Conservation (phyloP, 2,329 filamentous ascomycete genomes). For the Fusarium napiforme region DNA sequence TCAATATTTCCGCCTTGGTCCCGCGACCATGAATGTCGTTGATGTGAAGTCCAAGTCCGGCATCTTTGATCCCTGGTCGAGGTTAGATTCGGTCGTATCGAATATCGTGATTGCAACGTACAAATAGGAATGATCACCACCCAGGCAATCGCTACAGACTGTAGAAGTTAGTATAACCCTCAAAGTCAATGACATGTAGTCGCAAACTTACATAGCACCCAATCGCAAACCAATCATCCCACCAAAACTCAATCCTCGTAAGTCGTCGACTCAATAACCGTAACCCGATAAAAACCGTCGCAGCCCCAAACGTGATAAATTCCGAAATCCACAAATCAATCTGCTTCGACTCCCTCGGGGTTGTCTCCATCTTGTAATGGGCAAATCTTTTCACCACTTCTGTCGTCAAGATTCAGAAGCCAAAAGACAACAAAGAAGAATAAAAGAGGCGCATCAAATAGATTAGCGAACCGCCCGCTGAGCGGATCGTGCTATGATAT, state of each 20-base stretch:
- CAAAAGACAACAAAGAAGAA: no score
- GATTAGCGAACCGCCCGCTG: constrained; percentile 19
- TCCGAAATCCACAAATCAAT: constrained; percentile 27
- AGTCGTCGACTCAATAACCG: constrained; percentile 29
- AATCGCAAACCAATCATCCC: constrained; percentile 37
- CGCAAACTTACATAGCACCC: constrained; percentile 19
- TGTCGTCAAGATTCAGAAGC: background rate
- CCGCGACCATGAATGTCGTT: constrained; percentile 10
- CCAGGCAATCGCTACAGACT: constrained; percentile 29
- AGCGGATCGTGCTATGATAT: constrained; percentile 9
- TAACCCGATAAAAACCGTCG: constrained; percentile 22
- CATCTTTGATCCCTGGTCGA: constrained; percentile 24
- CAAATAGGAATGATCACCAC: constrained; percentile 29
- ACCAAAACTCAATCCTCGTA: constrained; percentile 31
- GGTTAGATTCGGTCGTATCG: background rate
- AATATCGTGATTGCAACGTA: background rate
- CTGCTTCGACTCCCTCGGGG: constrained; percentile 23
- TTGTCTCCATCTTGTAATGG: constrained; percentile 8
- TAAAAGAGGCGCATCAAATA: constrained; percentile 9
- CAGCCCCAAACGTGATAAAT: constrained; percentile 28
- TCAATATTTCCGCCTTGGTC: constrained; percentile 10
- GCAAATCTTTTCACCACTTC: no score
- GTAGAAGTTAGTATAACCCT: rapidly evolving
- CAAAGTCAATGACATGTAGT: rapidly evolving
- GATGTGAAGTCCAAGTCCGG: constrained; percentile 26